A percentile compares a stretch with the other conserved stretches of the same genome.
These are phyloP conservation scores for Backusella mclennaniae DNA, from an alignment of 192 early-diverging fungal genomes.

Conservation along the genomic window DNA sequence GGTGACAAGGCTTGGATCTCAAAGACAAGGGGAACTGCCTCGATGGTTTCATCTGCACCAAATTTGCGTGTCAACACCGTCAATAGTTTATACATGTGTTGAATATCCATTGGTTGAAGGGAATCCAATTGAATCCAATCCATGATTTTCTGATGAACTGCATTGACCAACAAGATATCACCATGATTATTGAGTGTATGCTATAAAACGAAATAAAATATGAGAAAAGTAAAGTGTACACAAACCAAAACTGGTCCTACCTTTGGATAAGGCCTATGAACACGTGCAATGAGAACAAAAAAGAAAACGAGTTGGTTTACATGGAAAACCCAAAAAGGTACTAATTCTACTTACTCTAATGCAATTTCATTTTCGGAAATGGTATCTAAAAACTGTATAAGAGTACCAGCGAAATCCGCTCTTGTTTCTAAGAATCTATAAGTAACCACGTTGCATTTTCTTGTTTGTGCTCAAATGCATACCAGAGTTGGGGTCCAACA, in stretches of 20 bases:
- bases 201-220: not conserved
- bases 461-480: slow-evolving; percentile 21
- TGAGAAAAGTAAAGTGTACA: not conserved
- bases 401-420: slow-evolving; percentile 35
- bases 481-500: slow-evolving; percentile 6
- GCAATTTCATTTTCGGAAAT: slow-evolving; percentile 28
- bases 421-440: slow-evolving; percentile 23
- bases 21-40: slow-evolving; percentile 25
- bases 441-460: not conserved
- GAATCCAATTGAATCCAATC: slow-evolving; percentile 25
- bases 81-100: slow-evolving; percentile 12
- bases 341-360: slow-evolving; percentile 15
- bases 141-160: slow-evolving; percentile 15
- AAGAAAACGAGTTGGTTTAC: not conserved
- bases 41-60: slow-evolving; percentile 22
- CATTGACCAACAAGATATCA: slow-evolving; percentile 18
- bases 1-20: slow-evolving; percentile 16
- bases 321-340: not conserved
- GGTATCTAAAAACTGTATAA: slow-evolving; percentile 41
- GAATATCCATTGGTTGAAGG: slow-evolving; percentile 1
- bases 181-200: slow-evolving; percentile 15
- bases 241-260: not conserved
- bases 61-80: slow-evolving; percentile 15
- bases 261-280: slow-evolving; percentile 11
- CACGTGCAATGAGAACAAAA: not conserved